phyloP scores from a whole-genome alignment of 2,329 filamentous ascomycete species.

The Paecilomyces variotii region DNA sequence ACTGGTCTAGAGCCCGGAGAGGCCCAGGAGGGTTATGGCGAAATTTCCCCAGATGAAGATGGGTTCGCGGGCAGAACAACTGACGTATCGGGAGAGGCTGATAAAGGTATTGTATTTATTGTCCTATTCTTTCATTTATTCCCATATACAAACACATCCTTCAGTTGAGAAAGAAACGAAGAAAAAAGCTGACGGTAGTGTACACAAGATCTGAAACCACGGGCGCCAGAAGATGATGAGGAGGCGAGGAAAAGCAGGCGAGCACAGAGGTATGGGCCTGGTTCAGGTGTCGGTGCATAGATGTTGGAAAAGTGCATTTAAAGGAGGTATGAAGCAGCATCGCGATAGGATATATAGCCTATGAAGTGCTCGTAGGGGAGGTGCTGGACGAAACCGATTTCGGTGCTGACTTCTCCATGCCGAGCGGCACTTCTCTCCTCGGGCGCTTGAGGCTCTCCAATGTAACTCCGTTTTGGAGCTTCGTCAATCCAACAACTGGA shows the following conservation, averaged over 20 bases:
- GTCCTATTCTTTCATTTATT: constrained; percentile 6
- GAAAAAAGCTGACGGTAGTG: constrained; percentile 33
- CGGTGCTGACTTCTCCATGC: constrained; percentile 22
- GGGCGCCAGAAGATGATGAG: constrained; percentile 30
- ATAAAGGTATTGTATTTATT: constrained; percentile 29
- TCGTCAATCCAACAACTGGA: constrained; percentile 85
- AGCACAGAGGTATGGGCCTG: constrained; percentile 47
- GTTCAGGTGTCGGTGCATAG: constrained; percentile 49
- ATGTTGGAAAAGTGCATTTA: constrained; percentile 3
- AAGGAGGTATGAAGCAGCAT: neutral
- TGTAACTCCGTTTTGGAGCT: constrained; percentile 71
- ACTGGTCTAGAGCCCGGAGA: constrained; percentile 20
- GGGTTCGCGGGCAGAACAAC: constrained; percentile 49
- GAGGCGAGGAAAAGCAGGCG: constrained; percentile 36
- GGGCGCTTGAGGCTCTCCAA: constrained; percentile 76
- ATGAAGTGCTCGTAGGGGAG: constrained; percentile 22
- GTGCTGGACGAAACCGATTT: constrained; percentile 28
- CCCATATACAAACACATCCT: neutral
- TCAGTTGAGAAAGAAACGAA: constrained; percentile 5
- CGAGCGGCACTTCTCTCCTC: constrained; percentile 54
- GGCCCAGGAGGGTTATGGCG: constrained; percentile 46
- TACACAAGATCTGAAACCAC: constrained; percentile 29
- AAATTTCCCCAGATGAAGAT: constrained; percentile 45
- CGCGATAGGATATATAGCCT: constrained; percentile 11
- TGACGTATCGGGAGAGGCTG: constrained; percentile 26